Conservation (phyloP, 2,329 filamentous ascomycete genomes). For the Fusarium papillatum region DNA sequence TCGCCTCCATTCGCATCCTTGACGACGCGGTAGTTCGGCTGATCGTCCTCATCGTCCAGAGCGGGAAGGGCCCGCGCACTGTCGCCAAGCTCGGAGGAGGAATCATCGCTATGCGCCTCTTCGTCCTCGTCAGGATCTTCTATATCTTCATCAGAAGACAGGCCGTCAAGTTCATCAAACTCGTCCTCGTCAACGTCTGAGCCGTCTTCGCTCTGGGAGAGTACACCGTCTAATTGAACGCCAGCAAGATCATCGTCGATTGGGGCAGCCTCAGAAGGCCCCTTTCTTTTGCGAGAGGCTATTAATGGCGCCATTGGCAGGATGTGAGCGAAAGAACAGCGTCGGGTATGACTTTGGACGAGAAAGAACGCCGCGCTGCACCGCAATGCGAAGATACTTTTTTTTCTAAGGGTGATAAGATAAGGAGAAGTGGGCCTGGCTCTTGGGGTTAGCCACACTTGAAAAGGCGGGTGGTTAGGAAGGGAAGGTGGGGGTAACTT, state of each 20-base stretch:
- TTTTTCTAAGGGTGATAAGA: slow-evolving; percentile 34
- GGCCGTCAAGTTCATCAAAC: slow-evolving; percentile 46
- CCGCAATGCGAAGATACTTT: too few relatives aligned
- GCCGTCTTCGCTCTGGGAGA: slow-evolving; percentile 70
- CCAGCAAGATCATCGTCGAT: slow-evolving; percentile 52
- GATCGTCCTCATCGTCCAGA: slow-evolving; percentile 56
- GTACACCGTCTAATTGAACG: slow-evolving; percentile 66
- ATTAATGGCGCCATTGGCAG: slow-evolving; percentile 38
- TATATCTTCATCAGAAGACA: slow-evolving; percentile 4
- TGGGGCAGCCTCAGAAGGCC: slow-evolving; percentile 22
- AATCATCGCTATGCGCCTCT: slow-evolving; percentile 44
- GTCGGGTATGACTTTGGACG: neutral
- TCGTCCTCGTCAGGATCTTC: slow-evolving; percentile 55
- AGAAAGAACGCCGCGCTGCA: neutral
- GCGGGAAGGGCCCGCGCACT: slow-evolving; percentile 41
- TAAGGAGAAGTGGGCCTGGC: slow-evolving; percentile 9
- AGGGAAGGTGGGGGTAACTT: neutral
- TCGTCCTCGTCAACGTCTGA: slow-evolving; percentile 63
- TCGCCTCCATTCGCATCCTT: slow-evolving; percentile 92
- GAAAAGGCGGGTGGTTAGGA: neutral
- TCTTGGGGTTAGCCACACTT: neutral
- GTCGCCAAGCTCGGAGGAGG: slow-evolving; percentile 53
- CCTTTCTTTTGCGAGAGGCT: slow-evolving; percentile 42
- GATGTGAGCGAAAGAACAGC: neutral
- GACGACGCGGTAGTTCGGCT: slow-evolving; percentile 66